Conservation (phyloP, 2,329 filamentous ascomycete genomes). For the Ascochyta fabae region DNA sequence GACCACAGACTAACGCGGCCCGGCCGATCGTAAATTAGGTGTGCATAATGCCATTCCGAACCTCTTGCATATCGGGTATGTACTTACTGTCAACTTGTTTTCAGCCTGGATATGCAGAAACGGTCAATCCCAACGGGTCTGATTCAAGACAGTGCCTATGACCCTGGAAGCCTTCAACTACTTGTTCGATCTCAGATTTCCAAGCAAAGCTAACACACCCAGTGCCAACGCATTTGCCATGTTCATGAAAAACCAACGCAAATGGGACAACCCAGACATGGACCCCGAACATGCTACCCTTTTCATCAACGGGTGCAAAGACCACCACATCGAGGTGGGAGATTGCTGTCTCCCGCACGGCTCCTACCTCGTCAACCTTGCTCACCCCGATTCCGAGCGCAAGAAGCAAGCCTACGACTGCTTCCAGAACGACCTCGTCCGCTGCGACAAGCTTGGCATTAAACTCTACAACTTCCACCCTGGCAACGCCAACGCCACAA, state of each 20-base stretch:
- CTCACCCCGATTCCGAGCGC: slow-evolving; percentile 79
- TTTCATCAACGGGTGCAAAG: slow-evolving; percentile 72
- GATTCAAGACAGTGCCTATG: too few species aligned
- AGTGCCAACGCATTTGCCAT: slow-evolving; percentile 90
- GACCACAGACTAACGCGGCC: slow-evolving; percentile 26
- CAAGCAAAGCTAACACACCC: slow-evolving; percentile 30
- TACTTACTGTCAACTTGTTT: background rate
- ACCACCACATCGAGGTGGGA: slow-evolving; percentile 73
- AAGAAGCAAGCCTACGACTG: slow-evolving; percentile 83
- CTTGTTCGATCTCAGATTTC: background rate
- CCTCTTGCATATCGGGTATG: slow-evolving; percentile 72
- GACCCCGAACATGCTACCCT: slow-evolving; percentile 69
- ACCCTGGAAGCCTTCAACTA: background rate
- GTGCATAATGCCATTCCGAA: slow-evolving; percentile 89
- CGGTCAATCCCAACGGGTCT: too few species aligned
- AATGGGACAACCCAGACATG: slow-evolving; percentile 86
- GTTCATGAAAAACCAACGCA: slow-evolving; percentile 95
- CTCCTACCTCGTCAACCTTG: slow-evolving; percentile 95
- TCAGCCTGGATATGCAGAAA: too few species aligned
- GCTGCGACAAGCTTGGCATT: slow-evolving; percentile 87
- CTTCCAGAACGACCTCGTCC: slow-evolving; percentile 85
- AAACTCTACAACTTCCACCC: slow-evolving; percentile 98
- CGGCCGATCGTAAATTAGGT: slow-evolving; percentile 57
- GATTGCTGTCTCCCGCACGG: slow-evolving; percentile 89
- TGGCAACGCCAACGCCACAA: slow-evolving; percentile 74